Evolutionary conservation across 1,139 yeast species (phyloP), one percentile per base, ranked within the genome.

Genomic region (Pichia sp.): DNA sequence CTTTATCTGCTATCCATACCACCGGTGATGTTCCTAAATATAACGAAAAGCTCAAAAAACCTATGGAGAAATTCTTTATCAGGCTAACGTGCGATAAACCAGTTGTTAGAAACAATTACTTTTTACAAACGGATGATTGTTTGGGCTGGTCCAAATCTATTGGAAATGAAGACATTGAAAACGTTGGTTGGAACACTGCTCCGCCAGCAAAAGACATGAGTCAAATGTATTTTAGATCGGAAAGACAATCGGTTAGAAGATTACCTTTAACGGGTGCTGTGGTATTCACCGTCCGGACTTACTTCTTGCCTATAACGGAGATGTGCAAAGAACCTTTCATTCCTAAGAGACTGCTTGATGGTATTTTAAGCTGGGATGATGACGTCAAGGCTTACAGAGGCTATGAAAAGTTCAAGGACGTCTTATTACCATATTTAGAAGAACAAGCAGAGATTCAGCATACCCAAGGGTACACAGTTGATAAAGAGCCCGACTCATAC

Each of bases 11-110:
- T 34, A 79, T 81, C 51, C 86, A 81, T 57, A 74, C 79, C 27
- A 64, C 74, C 36, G 85, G 85, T 27, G 81, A 77, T 52, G 86
- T 80, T 34, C 86, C 86, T 10, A 74, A 79, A 57, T 80, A 73
- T 55, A 67, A 73, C 46, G 75, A 72, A 38, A 75, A 79, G 55
- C 68, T 80, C 52, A 73, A 76, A 57, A 62, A 66, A 36, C 81
- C 83, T 7, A 80, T 80, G 86, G 81, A 78, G 53, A 76, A 77
- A 55, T 79, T 79, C 60, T 79, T 80, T 58, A 61, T 69, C 35
- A 64, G 83, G 52, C 64, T 76, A 50, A 66, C 75, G 3, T 71
- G 75, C 43, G 84, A 70, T 46, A 62, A 64, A 39, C 81, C 85
- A 0, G 81, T 80, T 10, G 81, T 75, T 8, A 66, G 86, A 44